Conservation (phyloP, 2,329 filamentous ascomycete genomes). For the Pseudocercospora macadamiae region DNA sequence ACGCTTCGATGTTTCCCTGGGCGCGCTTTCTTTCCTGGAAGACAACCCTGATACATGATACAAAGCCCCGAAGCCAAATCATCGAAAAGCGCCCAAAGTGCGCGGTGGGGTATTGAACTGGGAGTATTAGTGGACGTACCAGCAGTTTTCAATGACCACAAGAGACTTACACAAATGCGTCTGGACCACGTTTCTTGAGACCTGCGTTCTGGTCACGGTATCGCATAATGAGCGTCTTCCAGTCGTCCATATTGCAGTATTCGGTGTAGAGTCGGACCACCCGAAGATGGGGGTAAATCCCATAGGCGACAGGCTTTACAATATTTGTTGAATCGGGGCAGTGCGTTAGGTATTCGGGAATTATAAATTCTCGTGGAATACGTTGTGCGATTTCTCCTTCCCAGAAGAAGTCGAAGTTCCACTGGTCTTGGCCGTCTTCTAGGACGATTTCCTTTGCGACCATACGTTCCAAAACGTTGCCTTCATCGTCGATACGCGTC, state of each 20-base stretch:
- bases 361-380: neutral
- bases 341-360: neutral
- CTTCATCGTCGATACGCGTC: slow-evolving; percentile 15
- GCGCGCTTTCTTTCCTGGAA: neutral
- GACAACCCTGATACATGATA: neutral
- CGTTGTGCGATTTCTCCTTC: neutral
- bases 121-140: no score
- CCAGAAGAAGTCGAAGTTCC: neutral
- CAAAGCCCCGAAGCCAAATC: neutral
- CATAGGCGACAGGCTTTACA: neutral
- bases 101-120: neutral
- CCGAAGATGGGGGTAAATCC: neutral
- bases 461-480: neutral
- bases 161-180: neutral
- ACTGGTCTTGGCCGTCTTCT: neutral
- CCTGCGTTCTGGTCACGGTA: neutral
- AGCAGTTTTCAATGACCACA: neutral
- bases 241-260: neutral
- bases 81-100: neutral
- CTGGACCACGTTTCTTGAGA: neutral
- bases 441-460: neutral
- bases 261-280: neutral
- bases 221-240: neutral
- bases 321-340: neutral
- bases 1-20: neutral